A percentile compares a stretch with the other conserved stretches of the same genome.
Conservation (phyloP, 2,329 filamentous ascomycete species). For the Diaporthe ilicicola region DNA sequence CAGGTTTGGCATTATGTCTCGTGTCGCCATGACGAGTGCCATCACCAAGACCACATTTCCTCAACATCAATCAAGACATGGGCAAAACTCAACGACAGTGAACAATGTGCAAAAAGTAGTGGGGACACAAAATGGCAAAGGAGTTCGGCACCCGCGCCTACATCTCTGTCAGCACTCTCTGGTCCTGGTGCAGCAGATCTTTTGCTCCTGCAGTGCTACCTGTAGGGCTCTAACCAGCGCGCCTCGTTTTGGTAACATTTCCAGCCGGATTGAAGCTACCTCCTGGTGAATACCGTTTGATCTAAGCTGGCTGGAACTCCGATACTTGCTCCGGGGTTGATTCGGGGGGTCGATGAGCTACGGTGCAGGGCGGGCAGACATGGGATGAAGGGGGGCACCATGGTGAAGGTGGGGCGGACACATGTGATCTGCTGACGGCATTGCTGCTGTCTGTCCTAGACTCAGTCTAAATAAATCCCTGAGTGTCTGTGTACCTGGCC, state of each 20-base stretch:
- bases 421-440: background rate
- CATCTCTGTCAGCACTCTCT: background rate
- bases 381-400: background rate
- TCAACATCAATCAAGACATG: too few relatives aligned
- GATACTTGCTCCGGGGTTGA: background rate
- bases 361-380: too few relatives aligned
- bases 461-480: too few relatives aligned
- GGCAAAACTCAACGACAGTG: too few relatives aligned
- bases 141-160: background rate
- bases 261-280: background rate
- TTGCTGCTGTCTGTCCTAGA: background rate
- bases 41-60: background rate
- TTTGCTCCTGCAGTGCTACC: background rate
- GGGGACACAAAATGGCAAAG: background rate
- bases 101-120: too few relatives aligned
- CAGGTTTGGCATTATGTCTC: background rate
- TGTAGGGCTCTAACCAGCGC: background rate
- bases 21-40: rapidly evolving
- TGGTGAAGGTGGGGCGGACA: background rate
- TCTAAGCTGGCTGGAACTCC: background rate
- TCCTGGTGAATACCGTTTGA: background rate
- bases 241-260: background rate
- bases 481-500: background rate
- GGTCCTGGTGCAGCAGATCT: background rate
- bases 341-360: background rate